phyloP scores from a whole-genome alignment of 768 basidiomycete genomes.

The Lyophyllum atratum region DNA sequence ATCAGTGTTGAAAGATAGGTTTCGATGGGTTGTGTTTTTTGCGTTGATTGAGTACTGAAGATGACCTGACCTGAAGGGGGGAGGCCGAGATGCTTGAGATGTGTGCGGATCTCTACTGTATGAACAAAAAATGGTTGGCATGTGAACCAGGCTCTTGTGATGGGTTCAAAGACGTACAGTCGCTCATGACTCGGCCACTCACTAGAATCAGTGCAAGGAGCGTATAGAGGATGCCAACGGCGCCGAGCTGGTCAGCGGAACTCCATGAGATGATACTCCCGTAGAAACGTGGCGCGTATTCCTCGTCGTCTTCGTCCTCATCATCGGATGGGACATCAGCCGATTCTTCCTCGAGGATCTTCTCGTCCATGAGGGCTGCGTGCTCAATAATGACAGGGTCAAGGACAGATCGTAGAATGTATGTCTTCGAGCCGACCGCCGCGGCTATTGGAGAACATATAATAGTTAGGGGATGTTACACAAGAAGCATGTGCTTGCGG shows the following conservation, averaged over 20 bases:
- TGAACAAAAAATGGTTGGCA: background rate
- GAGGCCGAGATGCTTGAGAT: constrained; percentile 72
- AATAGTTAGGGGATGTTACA: background rate
- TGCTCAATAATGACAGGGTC: constrained; percentile 61
- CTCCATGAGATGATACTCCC: constrained; percentile 81
- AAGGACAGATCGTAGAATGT: constrained; percentile 79
- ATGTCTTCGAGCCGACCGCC: constrained; percentile 70
- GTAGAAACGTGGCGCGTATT: constrained; percentile 43
- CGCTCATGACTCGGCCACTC: constrained; percentile 70
- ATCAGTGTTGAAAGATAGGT: constrained; percentile 63
- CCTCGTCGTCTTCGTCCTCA: constrained; percentile 48
- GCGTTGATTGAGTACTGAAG: constrained; percentile 51
- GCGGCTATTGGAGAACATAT: constrained; percentile 38
- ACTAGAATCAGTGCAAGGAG: constrained; percentile 86
- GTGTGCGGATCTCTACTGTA: constrained; percentile 70
- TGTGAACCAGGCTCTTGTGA: background rate
- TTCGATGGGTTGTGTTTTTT: constrained; percentile 59
- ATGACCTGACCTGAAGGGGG: constrained; percentile 46
- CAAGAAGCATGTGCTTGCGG: background rate
- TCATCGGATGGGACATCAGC: constrained; percentile 51
- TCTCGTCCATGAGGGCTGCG: constrained; percentile 56
- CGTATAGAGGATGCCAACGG: constrained; percentile 76
- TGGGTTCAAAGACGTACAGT: constrained; percentile 52
- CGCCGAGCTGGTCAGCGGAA: constrained; percentile 62
- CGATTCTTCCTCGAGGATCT: constrained; percentile 50